phyloP scores from a whole-genome alignment of 345 rosid species.

The Moricandia moricandioides region DNA sequence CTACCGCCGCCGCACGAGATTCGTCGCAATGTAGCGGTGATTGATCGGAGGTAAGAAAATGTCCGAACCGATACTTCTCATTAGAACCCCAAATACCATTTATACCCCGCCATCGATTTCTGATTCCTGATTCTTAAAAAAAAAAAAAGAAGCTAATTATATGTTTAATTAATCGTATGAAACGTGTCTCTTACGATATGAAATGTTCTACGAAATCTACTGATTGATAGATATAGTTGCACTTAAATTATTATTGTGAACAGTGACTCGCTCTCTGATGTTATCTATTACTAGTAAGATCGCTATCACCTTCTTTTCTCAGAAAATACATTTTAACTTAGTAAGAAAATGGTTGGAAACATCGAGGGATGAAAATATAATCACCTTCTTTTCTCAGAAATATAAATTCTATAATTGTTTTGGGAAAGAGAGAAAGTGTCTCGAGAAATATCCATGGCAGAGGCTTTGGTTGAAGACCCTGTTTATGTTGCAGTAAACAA shows the following conservation, averaged over 20 bases:
- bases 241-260: background rate
- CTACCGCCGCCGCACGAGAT: background rate
- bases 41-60: background rate
- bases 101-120: background rate
- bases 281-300: conserved; percentile 4
- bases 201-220: conserved; percentile 8
- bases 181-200: conserved; percentile 13
- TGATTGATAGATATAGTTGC: background rate
- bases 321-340: background rate
- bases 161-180: background rate
- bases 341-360: conserved; percentile 28
- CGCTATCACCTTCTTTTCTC: conserved; percentile 7
- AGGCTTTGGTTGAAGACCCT: conserved; percentile 29
- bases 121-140: background rate
- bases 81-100: background rate
- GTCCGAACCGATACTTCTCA: background rate
- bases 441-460: conserved; percentile 26
- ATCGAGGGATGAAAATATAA: background rate
- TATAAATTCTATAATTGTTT: no score
- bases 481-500: conserved; percentile 60
- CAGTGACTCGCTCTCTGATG: background rate
- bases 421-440: conserved; percentile 26
- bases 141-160: no score
- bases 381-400: no score
- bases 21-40: background rate